Evolutionary conservation across 148 eudicot genomes (phyloP), one percentile per base, ranked within the genome.

Genomic region (Vaccinium myrtillus): DNA sequence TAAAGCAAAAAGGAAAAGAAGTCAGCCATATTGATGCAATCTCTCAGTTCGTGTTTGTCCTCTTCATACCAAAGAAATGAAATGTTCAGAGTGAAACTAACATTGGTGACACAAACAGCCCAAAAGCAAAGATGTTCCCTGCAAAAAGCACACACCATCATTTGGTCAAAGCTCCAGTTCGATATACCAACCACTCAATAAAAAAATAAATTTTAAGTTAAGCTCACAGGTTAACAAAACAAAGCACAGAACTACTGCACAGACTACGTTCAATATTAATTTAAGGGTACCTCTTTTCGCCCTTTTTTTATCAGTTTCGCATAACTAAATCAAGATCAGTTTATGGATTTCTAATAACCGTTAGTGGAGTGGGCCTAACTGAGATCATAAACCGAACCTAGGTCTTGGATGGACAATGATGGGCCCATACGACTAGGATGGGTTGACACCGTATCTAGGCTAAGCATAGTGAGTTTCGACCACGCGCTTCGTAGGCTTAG

Each of bases 111-210:
- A 92, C 88, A 83, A 94, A 94, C 14, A 94, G 86, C 61, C 96
- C 96, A 49, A 92, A 86, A 75, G 98, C 98, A 88, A 94, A 93
- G 86, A 94, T 87, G 83, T 94, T 94, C 30, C 97, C 98, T 95
- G 92, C 90, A 91, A 81, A 19, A 61, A n/a, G 46, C 9, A 78
- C 7, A 53, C 58, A 71, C 79, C 46, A 63, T 32, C 50, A 61
- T 43, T 51, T 36, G 55, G 18, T 48, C 76, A 32, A 70, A 69
- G 77, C 2, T 19, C 59, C 53, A 32, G 63, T 48, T 69, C 13
- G 19, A 51, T 27, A 71, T 43, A 19, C 21, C 25, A 43, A 59
- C 46, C 25, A 9, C 51, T 36, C 43, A 19, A 27, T 9, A 80
- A 59, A 71, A 51, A 76, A 54, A 59, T n/a, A 36, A 77, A 76